Conservation (phyloP, 805 yeast species). For the Saccharomycopsis sp. region DNA sequence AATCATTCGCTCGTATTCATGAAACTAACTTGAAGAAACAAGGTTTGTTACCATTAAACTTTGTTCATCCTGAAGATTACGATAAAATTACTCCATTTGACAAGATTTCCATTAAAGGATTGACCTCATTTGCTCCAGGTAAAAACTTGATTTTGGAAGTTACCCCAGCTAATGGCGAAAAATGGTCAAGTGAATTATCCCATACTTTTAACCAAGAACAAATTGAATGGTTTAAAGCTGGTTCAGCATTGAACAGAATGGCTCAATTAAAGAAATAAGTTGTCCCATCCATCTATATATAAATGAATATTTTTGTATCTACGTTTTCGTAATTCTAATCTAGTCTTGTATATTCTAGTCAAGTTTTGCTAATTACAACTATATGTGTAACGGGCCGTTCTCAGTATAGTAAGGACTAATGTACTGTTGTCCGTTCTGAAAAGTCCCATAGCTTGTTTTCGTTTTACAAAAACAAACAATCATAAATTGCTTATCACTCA, state of each 20-base stretch:
- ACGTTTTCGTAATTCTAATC: too few relatives aligned
- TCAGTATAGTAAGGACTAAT: background rate
- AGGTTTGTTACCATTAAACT: constrained; percentile 96
- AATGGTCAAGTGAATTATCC: constrained; percentile 87
- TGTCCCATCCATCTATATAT: background rate
- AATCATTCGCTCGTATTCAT: constrained; percentile 97
- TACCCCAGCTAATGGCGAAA: constrained; percentile 60
- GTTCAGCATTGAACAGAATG: constrained; percentile 98
- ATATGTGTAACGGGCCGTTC: too few relatives aligned
- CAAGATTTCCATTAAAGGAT: constrained; percentile 80
- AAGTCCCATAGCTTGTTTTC: background rate
- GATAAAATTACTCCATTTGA: constrained; percentile 91
- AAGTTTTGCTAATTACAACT: too few relatives aligned
- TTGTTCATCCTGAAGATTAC: constrained; percentile 81
- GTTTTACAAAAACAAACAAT: too few relatives aligned
- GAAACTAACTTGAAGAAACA: constrained; percentile 99
- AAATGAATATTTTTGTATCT: too few relatives aligned
- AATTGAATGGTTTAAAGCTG: constrained; percentile 98
- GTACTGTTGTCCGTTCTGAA: background rate
- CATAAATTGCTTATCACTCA: too few relatives aligned
- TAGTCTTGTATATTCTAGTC: background rate
- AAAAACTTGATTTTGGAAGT: constrained; percentile 76
- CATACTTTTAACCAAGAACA: constrained; percentile 97
- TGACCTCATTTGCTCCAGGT: constrained; percentile 86
- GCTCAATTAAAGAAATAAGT: constrained; percentile 30